phyloP scores from a whole-genome alignment of 2,329 filamentous ascomycete species.

The Macrophomina phaseolina region DNA sequence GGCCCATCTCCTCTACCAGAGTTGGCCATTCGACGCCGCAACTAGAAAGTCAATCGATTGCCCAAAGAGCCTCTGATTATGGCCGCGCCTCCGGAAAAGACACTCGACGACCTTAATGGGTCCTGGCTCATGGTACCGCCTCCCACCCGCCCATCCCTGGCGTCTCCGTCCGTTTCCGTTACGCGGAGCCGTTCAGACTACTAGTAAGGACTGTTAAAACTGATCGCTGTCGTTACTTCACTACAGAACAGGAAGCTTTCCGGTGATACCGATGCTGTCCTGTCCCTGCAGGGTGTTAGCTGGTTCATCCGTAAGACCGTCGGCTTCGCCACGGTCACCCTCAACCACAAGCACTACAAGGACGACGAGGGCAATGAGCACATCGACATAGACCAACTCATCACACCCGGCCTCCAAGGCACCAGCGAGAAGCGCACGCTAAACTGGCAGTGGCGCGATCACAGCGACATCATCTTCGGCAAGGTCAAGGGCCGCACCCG shows the following conservation, averaged over 20 bases:
- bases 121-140: constrained; percentile 45
- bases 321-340: constrained; percentile 69
- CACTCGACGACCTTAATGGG: constrained; percentile 45
- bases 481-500: constrained; percentile 65
- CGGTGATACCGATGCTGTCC: constrained; percentile 69
- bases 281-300: constrained; percentile 63
- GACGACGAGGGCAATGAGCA: constrained; percentile 50
- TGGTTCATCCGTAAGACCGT: constrained; percentile 78
- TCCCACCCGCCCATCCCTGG: background rate
- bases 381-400: constrained; percentile 69
- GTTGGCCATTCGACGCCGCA: background rate
- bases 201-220: no score
- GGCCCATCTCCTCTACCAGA: no score
- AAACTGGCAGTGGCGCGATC: constrained; percentile 66
- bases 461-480: constrained; percentile 83
- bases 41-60: no score
- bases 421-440: constrained; percentile 65
- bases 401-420: constrained; percentile 71
- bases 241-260: constrained; percentile 76
- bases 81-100: constrained; percentile 44
- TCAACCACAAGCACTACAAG: constrained; percentile 61
- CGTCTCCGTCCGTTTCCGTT: background rate
- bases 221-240: no score
- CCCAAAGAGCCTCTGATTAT: constrained; percentile 31
- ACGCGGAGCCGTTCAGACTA: background rate